Percentiles rank a stretch among this genome's conserved stretches.
Conservation (phyloP, 495 filamentous ascomycete species). For the Letharia columbiana region DNA sequence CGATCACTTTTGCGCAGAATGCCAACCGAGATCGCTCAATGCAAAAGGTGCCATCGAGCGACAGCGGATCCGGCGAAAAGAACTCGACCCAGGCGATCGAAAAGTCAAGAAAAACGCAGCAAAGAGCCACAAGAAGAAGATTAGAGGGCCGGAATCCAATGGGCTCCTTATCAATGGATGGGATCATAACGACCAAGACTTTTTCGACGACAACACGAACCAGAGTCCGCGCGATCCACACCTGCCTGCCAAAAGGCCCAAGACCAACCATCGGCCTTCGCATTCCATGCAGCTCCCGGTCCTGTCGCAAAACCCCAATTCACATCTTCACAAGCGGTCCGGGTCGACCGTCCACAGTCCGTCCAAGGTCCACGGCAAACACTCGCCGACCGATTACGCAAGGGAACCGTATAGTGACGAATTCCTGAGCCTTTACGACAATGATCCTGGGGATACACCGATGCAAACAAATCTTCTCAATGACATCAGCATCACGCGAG, state of each 20-base stretch:
- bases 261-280: constrained; percentile 63
- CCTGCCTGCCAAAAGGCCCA: constrained; percentile 59
- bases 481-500: constrained; percentile 56
- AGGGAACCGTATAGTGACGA: constrained; percentile 60
- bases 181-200: constrained; percentile 35
- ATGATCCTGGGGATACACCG: constrained; percentile 45
- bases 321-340: constrained; percentile 44
- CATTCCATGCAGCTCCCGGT: constrained; percentile 56
- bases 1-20: constrained; percentile 77
- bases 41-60: constrained; percentile 58
- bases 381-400: constrained; percentile 45
- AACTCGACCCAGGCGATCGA: constrained; percentile 50
- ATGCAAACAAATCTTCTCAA: constrained; percentile 59
- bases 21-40: constrained; percentile 67
- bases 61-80: constrained; percentile 52
- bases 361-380: constrained; percentile 37
- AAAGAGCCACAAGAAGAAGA: constrained; percentile 71
- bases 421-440: constrained; percentile 63
- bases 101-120: constrained; percentile 58
- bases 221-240: constrained; percentile 52
- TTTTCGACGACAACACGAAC: constrained; percentile 35
- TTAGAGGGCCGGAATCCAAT: constrained; percentile 36
- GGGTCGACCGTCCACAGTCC: constrained; percentile 45
- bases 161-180: constrained; percentile 36
- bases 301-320: constrained; percentile 31